Conservation (phyloP, 2,329 filamentous ascomycete species). For the Hysterium pulicare region DNA sequence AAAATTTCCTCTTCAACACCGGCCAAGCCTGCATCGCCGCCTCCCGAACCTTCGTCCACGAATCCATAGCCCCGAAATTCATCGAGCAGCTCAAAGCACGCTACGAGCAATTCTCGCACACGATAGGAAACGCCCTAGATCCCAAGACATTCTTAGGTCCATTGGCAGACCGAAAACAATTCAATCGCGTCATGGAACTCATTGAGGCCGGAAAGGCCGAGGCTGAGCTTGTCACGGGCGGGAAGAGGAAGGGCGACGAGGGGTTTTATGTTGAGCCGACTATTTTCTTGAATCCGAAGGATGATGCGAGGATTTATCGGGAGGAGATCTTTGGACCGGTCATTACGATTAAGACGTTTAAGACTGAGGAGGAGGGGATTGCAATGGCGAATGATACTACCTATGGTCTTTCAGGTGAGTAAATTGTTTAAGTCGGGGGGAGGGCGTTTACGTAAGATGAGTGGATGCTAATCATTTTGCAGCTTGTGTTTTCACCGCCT, state of each 20-base stretch:
- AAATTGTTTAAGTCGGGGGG: not conserved
- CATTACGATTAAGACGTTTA: conserved; percentile 27
- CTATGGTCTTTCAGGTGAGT: conserved; percentile 22
- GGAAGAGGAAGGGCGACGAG: conserved; percentile 19
- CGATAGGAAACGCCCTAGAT: conserved; percentile 16
- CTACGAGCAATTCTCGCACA: conserved; percentile 19
- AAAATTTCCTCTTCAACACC: conserved; percentile 48
- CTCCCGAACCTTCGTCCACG: conserved; percentile 44
- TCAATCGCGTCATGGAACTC: conserved; percentile 22
- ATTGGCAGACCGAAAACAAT: conserved; percentile 26
- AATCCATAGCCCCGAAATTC: conserved; percentile 26
- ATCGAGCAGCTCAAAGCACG: conserved; percentile 23
- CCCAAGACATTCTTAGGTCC: conserved; percentile 22
- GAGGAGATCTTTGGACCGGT: conserved; percentile 36
- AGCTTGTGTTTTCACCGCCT: conserved; percentile 24
- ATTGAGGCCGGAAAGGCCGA: conserved; percentile 24
- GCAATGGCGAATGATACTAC: conserved; percentile 29
- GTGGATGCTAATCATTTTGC: conserved; percentile 8
- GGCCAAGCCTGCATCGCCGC: conserved; percentile 59
- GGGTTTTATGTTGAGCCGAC: conserved; percentile 29
- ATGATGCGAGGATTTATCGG: conserved; percentile 23
- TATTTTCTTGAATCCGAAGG: conserved; percentile 28
- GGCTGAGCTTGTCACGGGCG: conserved; percentile 25
- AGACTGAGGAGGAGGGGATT: conserved; percentile 32
- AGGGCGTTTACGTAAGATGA: conserved; percentile 1